Evolutionary conservation across 352 stramenopile genomes (phyloP).

Genomic region (Elongisporangium undulatum): DNA sequence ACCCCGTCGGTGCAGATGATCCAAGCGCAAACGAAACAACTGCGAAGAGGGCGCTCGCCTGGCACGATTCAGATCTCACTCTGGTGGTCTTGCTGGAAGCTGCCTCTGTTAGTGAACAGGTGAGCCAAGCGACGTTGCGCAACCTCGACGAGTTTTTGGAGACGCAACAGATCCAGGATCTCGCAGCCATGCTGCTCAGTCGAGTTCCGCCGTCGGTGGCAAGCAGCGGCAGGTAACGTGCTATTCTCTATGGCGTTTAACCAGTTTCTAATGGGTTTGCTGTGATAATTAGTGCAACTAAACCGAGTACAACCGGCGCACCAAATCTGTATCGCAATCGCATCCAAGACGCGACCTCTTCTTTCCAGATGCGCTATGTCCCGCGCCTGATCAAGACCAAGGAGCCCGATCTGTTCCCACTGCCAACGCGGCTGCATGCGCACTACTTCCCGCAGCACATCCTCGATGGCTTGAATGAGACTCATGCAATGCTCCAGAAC

Average conservation of each 20-base stretch:
- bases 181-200: not conserved
- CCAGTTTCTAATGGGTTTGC: not conserved
- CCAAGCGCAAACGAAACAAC: not conserved
- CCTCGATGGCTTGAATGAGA: constrained; percentile 30
- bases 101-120: not conserved
- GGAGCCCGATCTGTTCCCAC: constrained; percentile 41
- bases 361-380: constrained; percentile 43
- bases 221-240: not conserved
- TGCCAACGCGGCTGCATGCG: constrained; percentile 30
- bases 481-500: constrained; percentile 27
- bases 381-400: constrained; percentile 48
- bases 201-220: not conserved
- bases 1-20: not conserved
- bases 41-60: not conserved
- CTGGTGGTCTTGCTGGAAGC: not conserved
- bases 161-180: not conserved
- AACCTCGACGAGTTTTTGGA: constrained; percentile 10
- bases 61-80: not conserved
- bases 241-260: no score
- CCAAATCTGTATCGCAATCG: constrained; percentile 46
- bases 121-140: constrained; percentile 3
- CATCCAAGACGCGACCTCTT: constrained; percentile 23
- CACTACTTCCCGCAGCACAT: constrained; percentile 42
- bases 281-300: not conserved
- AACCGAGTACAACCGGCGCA: not conserved